These are phyloP conservation scores for Penicillium verhagenii DNA, from an alignment of 495 filamentous ascomycete genomes.

Conservation along the genomic window DNA sequence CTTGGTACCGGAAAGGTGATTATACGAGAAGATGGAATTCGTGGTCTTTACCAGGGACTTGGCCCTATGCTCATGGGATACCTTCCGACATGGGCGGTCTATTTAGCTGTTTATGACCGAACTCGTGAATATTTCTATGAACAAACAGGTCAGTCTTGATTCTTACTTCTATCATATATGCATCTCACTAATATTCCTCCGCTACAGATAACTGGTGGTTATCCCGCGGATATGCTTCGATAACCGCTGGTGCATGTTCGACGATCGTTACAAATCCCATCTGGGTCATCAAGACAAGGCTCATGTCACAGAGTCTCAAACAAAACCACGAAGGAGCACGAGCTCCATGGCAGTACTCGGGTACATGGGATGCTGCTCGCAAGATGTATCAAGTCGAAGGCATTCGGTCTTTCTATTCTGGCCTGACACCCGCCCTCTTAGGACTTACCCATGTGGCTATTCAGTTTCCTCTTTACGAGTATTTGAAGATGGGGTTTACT, in stretches of 20 bases:
- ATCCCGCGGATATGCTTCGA: conserved; percentile 69
- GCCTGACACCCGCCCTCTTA: conserved; percentile 85
- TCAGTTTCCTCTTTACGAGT: conserved; percentile 96
- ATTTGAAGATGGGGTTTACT: conserved; percentile 85
- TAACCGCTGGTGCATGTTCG: conserved; percentile 86
- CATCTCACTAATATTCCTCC: conserved; percentile 12
- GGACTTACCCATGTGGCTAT: conserved; percentile 95
- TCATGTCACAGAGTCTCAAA: conserved; percentile 80
- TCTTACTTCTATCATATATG: neutral
- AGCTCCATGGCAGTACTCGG: conserved; percentile 85
- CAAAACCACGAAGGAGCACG: conserved; percentile 53
- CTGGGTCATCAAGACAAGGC: conserved; percentile 97
- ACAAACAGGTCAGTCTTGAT: conserved; percentile 56
- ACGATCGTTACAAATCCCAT: conserved; percentile 98
- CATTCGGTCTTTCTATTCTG: conserved; percentile 89
- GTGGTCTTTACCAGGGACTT: conserved; percentile 89
- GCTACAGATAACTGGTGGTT: conserved; percentile 57
- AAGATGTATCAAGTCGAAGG: conserved; percentile 96
- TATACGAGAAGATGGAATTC: conserved; percentile 81
- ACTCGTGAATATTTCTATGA: conserved; percentile 70
- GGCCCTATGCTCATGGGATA: conserved; percentile 95
- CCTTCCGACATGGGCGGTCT: conserved; percentile 96
- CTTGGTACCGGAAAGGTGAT: conserved; percentile 82
- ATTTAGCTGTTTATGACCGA: conserved; percentile 91
- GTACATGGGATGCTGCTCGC: conserved; percentile 81